Evolutionary conservation across 2,329 filamentous ascomycete species (phyloP), one percentile per base, ranked within the genome.

Genomic region (Didymella arachidicola): DNA sequence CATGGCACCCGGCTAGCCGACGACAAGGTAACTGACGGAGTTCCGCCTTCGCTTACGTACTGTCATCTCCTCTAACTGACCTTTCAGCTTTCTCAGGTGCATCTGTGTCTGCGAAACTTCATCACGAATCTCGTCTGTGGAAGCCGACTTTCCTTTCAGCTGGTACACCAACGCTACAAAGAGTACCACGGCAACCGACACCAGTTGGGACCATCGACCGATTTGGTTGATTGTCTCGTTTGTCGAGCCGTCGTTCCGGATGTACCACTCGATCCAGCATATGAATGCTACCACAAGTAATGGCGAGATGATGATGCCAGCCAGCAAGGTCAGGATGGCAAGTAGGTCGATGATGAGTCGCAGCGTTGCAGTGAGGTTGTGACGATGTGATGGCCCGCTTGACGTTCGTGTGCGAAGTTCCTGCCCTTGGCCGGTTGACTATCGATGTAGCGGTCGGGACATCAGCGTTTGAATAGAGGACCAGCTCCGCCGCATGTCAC

Each of bases 1-100:
- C 2, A 38, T 48, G 6, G 19, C 25, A 27, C 16, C 45, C 86
- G 0, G 82, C 30, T 66, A 18, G 12, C 32, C 30, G 32, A 26
- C 26, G 45, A 26, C 79, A 60, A 10, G 22, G 11, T 42, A 22
- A 43, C 22, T 10, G 22, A 16, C 25, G 25, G 41, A 16, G 14
- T 27, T 27, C 12, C 5, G 5, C 22, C 25, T 14, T n/a, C 2
- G 14, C 19, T 48, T 30, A 48, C 14, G 45, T 36, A 29, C 30
- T 36, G 14, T n/a, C n/a, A n/a, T 32, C 16, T 41, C 36, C 12
- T 41, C 36, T n/a, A 38, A 18, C 11, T 49, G 19, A 10, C 22
- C 46, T 22, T 39, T 39, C 7, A 49, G 16, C 22, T 49, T 27
- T 2, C 46, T 26, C 30, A 49, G n/a, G 5, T 39, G 22, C 46